A percentile compares a stretch with the other conserved stretches of the same genome.
These are phyloP conservation scores for Fonsecaea pugnacius DNA, from an alignment of 2,329 filamentous ascomycete genomes.

Conservation along the genomic window DNA sequence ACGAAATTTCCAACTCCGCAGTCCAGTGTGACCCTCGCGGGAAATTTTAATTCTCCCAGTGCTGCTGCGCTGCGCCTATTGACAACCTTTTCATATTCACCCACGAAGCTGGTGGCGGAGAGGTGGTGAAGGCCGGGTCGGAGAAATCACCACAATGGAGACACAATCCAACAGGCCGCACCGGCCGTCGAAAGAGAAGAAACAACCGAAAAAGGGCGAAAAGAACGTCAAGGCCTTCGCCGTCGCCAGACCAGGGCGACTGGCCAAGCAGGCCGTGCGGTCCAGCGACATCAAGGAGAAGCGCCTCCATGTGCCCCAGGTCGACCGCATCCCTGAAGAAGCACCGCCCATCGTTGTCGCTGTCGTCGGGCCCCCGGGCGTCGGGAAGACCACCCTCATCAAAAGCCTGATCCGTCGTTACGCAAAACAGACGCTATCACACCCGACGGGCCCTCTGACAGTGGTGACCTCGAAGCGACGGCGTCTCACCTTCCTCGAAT, in stretches of 20 bases:
- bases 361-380: conserved; percentile 92
- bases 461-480: conserved; percentile 96
- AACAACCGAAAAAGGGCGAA: conserved; percentile 70
- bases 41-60: conserved; percentile 18
- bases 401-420: conserved; percentile 94
- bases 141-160: conserved; percentile 61
- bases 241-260: conserved; percentile 77
- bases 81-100: conserved; percentile 6
- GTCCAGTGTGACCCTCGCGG: background rate
- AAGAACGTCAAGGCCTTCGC: conserved; percentile 90
- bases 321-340: conserved; percentile 94
- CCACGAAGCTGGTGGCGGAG: conserved; percentile 17
- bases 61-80: conserved; percentile 18
- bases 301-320: conserved; percentile 90
- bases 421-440: conserved; percentile 89
- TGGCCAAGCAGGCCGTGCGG: conserved; percentile 68
- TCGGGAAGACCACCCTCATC: conserved; percentile 92
- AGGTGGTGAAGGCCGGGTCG: conserved; percentile 18
- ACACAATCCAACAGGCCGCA: conserved; percentile 84
- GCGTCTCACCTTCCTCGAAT: conserved; percentile 93
- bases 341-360: conserved; percentile 89
- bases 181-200: conserved; percentile 86
- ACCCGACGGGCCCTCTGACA: conserved; percentile 89
- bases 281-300: conserved; percentile 75
- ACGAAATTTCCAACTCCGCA: background rate